Evolutionary conservation across 1,139 yeast genomes (phyloP).

Genomic region (Hemisphaericaspora xylofermentans): DNA sequence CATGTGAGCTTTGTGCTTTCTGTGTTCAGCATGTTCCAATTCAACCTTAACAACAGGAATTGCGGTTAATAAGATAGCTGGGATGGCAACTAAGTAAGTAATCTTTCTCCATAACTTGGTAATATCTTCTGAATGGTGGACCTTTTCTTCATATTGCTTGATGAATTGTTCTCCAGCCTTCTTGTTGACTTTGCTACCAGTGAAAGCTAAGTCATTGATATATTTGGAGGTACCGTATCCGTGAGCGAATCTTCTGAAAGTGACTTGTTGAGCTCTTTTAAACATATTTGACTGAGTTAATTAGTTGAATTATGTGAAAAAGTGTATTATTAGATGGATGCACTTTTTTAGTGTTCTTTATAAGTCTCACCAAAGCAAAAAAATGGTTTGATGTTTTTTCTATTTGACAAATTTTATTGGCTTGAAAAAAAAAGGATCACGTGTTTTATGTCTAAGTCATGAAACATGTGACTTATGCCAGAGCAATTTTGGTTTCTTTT

Average conservation of each 20-base stretch:
- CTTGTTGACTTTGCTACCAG: slow-evolving; percentile 29
- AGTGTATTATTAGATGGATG: no score
- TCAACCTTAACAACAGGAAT: slow-evolving; percentile 81
- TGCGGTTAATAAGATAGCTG: slow-evolving; percentile 74
- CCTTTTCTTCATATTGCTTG: slow-evolving; percentile 53
- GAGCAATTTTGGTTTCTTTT: not conserved
- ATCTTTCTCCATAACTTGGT: slow-evolving; percentile 83
- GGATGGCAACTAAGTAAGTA: slow-evolving; percentile 76
- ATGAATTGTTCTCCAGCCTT: slow-evolving; percentile 46
- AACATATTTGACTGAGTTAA: slow-evolving; percentile 26
- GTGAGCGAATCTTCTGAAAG: slow-evolving; percentile 44
- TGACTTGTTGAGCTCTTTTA: slow-evolving; percentile 38
- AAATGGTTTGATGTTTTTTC: slow-evolving; percentile 15
- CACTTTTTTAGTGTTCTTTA: no score
- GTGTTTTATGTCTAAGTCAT: slow-evolving; percentile 1
- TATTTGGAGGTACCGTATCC: slow-evolving; percentile 38
- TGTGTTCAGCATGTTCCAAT: slow-evolving; percentile 84
- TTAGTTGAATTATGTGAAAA: not conserved
- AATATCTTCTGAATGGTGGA: slow-evolving; percentile 76
- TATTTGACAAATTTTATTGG: slow-evolving; percentile 2
- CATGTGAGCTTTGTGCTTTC: slow-evolving; percentile 74
- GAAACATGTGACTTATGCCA: not conserved
- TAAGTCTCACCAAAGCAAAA: no score
- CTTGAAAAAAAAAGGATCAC: no score
- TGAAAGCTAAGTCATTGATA: slow-evolving; percentile 41